Conservation (phyloP, 2,329 filamentous ascomycete genomes). For the Monosporascus ibericus region DNA sequence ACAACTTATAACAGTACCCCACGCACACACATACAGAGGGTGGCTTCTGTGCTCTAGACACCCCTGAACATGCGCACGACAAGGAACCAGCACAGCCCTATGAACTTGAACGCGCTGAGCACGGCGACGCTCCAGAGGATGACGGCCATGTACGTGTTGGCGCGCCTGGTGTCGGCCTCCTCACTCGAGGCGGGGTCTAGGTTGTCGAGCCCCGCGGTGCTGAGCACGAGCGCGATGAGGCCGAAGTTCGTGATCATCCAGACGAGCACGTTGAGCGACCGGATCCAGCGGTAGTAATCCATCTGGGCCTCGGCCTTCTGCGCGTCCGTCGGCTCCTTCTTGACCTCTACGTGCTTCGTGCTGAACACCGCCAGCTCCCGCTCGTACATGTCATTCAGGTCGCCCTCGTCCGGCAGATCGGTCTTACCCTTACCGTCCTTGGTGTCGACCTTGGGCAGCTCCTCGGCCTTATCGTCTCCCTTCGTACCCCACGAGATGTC, state of each 20-base stretch:
- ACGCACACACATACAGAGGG: neutral
- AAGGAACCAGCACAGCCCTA: conserved; percentile 88
- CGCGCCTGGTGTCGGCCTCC: conserved; percentile 46
- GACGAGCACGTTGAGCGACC: conserved; percentile 81
- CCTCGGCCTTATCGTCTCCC: conserved; percentile 92
- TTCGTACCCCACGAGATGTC: conserved; percentile 98
- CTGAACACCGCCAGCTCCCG: conserved; percentile 70
- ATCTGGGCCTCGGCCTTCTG: conserved; percentile 76
- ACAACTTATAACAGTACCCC: too few relatives aligned
- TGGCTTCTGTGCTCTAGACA: conserved; percentile 35
- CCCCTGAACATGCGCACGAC: conserved; percentile 79
- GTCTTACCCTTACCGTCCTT: conserved; percentile 90
- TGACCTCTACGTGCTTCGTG: conserved; percentile 67
- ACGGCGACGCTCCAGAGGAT: conserved; percentile 86
- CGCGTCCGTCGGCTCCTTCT: conserved; percentile 49
- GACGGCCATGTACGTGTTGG: conserved; percentile 78
- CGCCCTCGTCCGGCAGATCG: conserved; percentile 89
- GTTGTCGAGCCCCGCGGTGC: conserved; percentile 72
- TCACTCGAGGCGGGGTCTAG: conserved; percentile 43
- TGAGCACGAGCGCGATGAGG: conserved; percentile 78
- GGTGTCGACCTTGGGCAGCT: conserved; percentile 78
- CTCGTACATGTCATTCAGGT: conserved; percentile 93
- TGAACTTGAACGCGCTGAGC: conserved; percentile 77
- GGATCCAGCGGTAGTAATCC: conserved; percentile 97
- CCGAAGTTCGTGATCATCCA: conserved; percentile 98